phyloP scores from a whole-genome alignment of 305 asterid genomes.

The Fraxinus paxiana region DNA sequence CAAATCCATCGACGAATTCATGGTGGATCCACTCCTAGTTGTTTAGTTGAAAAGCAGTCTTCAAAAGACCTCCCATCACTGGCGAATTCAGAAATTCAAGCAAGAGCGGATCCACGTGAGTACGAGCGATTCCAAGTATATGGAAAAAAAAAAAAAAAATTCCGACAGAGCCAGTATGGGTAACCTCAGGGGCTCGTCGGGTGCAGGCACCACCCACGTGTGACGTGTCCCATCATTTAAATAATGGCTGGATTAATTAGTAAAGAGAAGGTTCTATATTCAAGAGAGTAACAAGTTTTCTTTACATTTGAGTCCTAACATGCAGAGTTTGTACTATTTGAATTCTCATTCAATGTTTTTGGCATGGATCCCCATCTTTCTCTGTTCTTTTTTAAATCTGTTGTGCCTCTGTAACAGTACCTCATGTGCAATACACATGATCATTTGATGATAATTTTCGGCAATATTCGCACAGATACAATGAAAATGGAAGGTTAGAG shows the following conservation, averaged over 20 bases:
- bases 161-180: too few species aligned
- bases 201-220: background rate
- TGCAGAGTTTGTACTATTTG: background rate
- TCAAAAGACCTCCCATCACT: background rate
- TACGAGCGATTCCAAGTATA: too few species aligned
- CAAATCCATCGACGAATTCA: background rate
- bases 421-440: background rate
- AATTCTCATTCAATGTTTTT: background rate
- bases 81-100: background rate
- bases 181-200: background rate
- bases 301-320: background rate
- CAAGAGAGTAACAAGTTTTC: background rate
- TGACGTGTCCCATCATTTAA: background rate
- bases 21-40: background rate
- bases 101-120: background rate
- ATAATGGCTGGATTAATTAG: background rate
- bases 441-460: background rate
- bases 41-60: background rate
- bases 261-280: background rate
- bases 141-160: background rate
- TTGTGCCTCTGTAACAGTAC: background rate
- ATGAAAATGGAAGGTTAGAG: background rate
- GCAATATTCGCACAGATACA: background rate
- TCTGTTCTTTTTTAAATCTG: too few species aligned
- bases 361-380: background rate